A percentile compares a stretch with the other conserved stretches of the same genome.
phyloP scores from a whole-genome alignment of 129 eudicot species.

The Chrysanthemum seticuspe region DNA sequence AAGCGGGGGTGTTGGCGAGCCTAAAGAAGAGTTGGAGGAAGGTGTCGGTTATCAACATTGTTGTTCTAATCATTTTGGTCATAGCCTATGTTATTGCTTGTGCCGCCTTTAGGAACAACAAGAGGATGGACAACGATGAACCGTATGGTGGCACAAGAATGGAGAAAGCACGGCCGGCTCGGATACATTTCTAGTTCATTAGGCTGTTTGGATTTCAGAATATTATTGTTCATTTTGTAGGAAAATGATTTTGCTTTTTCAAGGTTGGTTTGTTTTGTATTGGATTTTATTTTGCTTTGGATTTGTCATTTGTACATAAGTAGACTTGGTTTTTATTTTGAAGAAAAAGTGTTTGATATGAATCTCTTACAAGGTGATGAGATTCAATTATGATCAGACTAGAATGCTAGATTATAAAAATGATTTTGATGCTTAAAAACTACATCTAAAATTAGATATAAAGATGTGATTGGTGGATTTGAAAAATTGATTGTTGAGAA shows the following conservation, averaged over 20 bases:
- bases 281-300: slow-evolving; percentile 14
- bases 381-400: too few relatives aligned
- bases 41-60: slow-evolving; percentile 84
- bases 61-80: slow-evolving; percentile 69
- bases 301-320: slow-evolving; percentile 30
- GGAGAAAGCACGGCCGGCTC: slow-evolving; percentile 85
- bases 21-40: slow-evolving; percentile 92
- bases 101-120: slow-evolving; percentile 89
- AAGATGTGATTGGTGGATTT: too few relatives aligned
- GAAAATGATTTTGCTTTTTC: neutral
- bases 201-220: slow-evolving; percentile 23
- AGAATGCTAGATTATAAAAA: too few relatives aligned
- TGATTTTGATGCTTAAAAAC: too few relatives aligned
- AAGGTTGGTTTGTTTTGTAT: slow-evolving; percentile 13
- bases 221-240: slow-evolving; percentile 16
- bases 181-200: slow-evolving; percentile 59
- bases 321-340: neutral
- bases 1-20: slow-evolving; percentile 88
- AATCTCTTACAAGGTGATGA: too few relatives aligned
- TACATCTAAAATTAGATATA: too few relatives aligned
- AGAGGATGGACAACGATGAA: slow-evolving; percentile 77
- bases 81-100: slow-evolving; percentile 67
- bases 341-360: too few relatives aligned
- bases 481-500: too few relatives aligned
- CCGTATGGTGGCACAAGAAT: slow-evolving; percentile 81